These are phyloP conservation scores for Alternaria gaisen DNA, from an alignment of 2,329 filamentous ascomycete species.

Conservation along the genomic window DNA sequence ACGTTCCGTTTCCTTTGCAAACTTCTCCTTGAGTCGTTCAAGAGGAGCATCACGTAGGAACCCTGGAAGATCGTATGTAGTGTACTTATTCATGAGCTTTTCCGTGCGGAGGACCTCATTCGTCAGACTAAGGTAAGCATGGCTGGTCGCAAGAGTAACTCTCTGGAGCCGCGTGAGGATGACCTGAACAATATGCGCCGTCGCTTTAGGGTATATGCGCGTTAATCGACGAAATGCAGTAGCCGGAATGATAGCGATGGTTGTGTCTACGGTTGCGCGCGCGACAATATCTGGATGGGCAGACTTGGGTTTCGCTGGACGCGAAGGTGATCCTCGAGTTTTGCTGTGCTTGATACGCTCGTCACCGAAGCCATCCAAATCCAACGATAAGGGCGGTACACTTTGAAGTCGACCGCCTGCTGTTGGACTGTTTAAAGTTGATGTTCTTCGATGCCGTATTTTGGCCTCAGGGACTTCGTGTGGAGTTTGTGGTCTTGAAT, in stretches of 20 bases:
- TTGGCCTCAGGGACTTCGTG: constrained; percentile 28
- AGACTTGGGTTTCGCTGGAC: constrained; percentile 67
- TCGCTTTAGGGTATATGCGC: constrained; percentile 93
- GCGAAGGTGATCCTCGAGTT: constrained; percentile 34
- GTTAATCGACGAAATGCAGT: constrained; percentile 94
- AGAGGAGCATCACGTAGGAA: constrained; percentile 85
- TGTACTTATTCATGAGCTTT: constrained; percentile 92
- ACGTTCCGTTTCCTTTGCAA: constrained; percentile 82
- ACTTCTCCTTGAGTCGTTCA: constrained; percentile 90
- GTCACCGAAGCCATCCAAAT: constrained; percentile 50
- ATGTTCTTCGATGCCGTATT: constrained; percentile 39
- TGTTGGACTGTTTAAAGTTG: constrained; percentile 48
- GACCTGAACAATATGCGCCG: constrained; percentile 96
- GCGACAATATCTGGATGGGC: constrained; percentile 97
- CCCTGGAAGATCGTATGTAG: constrained; percentile 89
- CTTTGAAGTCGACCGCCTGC: constrained; percentile 56
- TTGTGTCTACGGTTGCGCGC: constrained; percentile 94
- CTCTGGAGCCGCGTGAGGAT: constrained; percentile 93
- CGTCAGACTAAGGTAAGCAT: constrained; percentile 91
- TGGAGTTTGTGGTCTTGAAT: constrained; percentile 45
- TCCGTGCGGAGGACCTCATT: constrained; percentile 93
- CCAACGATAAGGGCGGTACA: constrained; percentile 80
- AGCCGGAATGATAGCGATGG: constrained; percentile 96
- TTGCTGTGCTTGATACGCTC: constrained; percentile 34
- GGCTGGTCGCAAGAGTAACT: constrained; percentile 92